Conservation (phyloP, 2,329 filamentous ascomycete genomes). For the Clarireedia hainanense region DNA sequence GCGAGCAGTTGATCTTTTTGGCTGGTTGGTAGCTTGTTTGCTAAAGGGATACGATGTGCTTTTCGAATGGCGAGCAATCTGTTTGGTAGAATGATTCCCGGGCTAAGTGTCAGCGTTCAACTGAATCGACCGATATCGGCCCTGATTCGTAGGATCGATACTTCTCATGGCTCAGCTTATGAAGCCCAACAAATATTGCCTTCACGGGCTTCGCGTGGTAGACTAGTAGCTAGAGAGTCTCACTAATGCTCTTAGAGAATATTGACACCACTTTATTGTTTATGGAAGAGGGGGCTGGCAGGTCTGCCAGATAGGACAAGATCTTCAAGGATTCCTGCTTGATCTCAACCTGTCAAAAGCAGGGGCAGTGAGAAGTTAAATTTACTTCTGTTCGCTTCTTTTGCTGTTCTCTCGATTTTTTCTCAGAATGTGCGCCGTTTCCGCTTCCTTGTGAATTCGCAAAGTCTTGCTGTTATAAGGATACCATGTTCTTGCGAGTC, state of each 20-base stretch:
- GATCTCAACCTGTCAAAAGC: slow-evolving; percentile 6
- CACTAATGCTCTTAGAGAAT: slow-evolving; percentile 3
- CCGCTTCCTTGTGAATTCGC: neutral
- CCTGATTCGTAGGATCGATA: neutral
- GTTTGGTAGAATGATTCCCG: too few relatives aligned
- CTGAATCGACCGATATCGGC: neutral
- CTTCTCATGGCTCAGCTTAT: neutral
- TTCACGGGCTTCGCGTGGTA: neutral
- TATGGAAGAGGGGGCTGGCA: slow-evolving; percentile 1
- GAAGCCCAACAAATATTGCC: slow-evolving; percentile 4
- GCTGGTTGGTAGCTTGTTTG: neutral
- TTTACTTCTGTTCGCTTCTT: slow-evolving; percentile 2
- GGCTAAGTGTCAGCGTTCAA: neutral
- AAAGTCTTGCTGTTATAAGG: slow-evolving; percentile 8
- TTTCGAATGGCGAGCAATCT: too few relatives aligned
- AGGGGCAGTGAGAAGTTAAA: slow-evolving; percentile 1
- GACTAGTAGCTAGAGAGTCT: slow-evolving; percentile 2
- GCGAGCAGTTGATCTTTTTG: neutral
- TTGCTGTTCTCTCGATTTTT: slow-evolving; percentile 1
- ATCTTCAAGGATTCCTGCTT: slow-evolving; percentile 8
- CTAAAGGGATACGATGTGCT: neutral
- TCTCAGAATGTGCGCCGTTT: slow-evolving; percentile 4
- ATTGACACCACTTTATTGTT: neutral
- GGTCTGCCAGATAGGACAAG: neutral
- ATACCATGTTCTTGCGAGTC: slow-evolving; percentile 9